phyloP scores from a whole-genome alignment of 2,329 filamentous ascomycete species.

The Elsinoe perseae region DNA sequence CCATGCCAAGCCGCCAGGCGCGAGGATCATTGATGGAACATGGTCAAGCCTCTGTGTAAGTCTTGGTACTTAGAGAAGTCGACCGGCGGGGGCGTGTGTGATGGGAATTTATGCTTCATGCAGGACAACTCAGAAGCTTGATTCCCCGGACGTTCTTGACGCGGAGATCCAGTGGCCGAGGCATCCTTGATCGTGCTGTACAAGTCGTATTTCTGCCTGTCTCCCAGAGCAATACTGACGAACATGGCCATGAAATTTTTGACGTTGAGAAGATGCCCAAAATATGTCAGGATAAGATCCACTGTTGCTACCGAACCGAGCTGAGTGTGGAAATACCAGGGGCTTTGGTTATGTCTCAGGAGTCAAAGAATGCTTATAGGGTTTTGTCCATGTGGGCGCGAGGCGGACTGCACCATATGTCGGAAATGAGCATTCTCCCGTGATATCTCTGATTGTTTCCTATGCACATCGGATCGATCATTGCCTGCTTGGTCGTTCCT shows the following conservation, averaged over 20 bases:
- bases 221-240: background rate
- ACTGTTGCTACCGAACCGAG: background rate
- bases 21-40: constrained; percentile 9
- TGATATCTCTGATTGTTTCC: background rate
- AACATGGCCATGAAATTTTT: background rate
- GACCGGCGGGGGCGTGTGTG: background rate
- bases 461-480: too few species aligned
- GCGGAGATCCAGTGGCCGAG: background rate
- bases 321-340: background rate
- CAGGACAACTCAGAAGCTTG: background rate
- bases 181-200: background rate
- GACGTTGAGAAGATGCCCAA: background rate
- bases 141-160: constrained; percentile 1
- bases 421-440: background rate
- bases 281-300: background rate
- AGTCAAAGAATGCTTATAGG: background rate
- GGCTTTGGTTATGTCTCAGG: background rate
- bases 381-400: background rate
- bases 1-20: constrained; percentile 1
- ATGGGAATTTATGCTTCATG: background rate
- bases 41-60: background rate
- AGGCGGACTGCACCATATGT: background rate
- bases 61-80: background rate
- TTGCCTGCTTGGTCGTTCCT: too few species aligned
- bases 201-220: too few species aligned